Base-by-base conservation (phyloP, 768 basidiomycete genomes). In the Phlegmacium glaucopus region DNA sequence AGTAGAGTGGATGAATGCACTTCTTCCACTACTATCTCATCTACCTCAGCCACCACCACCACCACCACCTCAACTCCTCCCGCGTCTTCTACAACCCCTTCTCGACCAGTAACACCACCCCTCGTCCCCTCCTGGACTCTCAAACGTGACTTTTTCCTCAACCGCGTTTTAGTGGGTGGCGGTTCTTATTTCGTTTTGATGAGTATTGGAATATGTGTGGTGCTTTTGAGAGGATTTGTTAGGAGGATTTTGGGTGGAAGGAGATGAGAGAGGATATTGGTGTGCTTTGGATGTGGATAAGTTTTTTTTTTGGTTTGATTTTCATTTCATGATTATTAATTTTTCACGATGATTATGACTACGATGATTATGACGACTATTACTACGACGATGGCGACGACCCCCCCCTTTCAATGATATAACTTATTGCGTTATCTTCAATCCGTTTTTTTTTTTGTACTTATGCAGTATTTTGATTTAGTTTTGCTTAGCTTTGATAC, bases 131-230 rank as follows among this genome's bases (percentile, higher is more conserved):
- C 51, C 9, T 53, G 53, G 52, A n/a, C 28, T 0, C 46, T 57
- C 47, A 45, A 45, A 46, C 52, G 55, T 10, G 57, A 60, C 47
- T 49, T 51, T 7, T 39, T 57, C 41, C 40, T 57, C 13, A 34
- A 25, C 38, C 36, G 53, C n/a, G 26, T 42, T 28, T 9, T 48
- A 27, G 39, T 45, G 18, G 1, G 50, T 26, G 40, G 35, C 7
- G 60, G 59, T 8, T 54, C 58, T 2, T 61, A 60, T 30, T 41
- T 60, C n/a, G 52, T 61, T 11, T 36, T 61, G 40, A 58, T 63
- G 55, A 55, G 62, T 25, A 51, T 63, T 35, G 60, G 62, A 0
- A 47, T 63, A 32, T 61, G 59, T 28, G 58, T 51, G 12, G 54
- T 61, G 28, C 57, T 57, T 45, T 34, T 62, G 25, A 48, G 53